Conservation (phyloP, 176 grass and related monocot genomes). For the Avena insularis region DNA sequence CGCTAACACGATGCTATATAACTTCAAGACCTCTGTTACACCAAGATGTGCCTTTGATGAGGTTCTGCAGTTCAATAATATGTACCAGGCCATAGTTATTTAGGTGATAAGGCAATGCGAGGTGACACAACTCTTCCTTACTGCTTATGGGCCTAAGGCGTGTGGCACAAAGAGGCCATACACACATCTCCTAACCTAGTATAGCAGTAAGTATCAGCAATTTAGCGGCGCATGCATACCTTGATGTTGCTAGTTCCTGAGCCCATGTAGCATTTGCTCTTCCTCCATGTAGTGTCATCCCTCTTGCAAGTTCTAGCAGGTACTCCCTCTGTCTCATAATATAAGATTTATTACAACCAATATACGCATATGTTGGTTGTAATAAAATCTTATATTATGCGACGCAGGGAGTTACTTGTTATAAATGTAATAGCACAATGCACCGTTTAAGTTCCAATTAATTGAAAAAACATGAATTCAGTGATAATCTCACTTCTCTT, state of each 20-base stretch:
- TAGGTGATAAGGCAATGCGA: background rate
- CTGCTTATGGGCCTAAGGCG: background rate
- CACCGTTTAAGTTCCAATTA: constrained; percentile 19
- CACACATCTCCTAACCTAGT: constrained; percentile 4
- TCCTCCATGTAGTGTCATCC: background rate
- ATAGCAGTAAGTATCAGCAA: constrained; percentile 18
- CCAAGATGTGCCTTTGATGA: background rate
- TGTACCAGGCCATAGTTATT: background rate
- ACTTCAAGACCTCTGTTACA: background rate
- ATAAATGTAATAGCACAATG: constrained; percentile 1
- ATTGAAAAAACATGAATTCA: constrained; percentile 2
- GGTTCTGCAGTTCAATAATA: constrained; percentile 1
- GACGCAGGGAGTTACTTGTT: background rate
- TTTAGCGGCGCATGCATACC: background rate
- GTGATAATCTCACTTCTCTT: background rate
- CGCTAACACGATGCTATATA: background rate
- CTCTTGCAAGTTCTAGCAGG: constrained; percentile 9
- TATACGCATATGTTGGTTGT: too few species aligned
- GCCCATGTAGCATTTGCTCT: background rate
- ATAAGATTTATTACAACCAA: too few species aligned
- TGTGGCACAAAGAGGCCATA: background rate
- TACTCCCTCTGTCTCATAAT: background rate
- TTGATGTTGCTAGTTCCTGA: background rate
- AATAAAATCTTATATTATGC: too few species aligned
- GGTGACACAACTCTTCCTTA: background rate